phyloP scores from a whole-genome alignment of 805 yeast genomes.

The Pichia thaimueangensis region DNA sequence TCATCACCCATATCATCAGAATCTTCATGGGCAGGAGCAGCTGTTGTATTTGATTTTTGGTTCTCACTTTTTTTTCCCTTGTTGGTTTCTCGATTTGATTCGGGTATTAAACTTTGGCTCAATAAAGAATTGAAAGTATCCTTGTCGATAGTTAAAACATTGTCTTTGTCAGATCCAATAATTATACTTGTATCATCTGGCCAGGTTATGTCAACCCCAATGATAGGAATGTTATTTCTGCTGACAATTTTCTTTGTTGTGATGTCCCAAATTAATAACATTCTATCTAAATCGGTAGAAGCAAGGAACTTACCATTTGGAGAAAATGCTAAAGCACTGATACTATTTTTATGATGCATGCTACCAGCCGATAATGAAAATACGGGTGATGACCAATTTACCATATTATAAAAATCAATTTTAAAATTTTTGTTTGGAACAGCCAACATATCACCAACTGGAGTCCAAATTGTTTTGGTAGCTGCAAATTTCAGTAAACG shows the following conservation, averaged over 20 bases:
- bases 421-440: slow-evolving; percentile 49
- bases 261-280: slow-evolving; percentile 52
- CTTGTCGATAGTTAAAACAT: slow-evolving; percentile 12
- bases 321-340: slow-evolving; percentile 53
- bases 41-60: slow-evolving; percentile 6
- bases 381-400: slow-evolving; percentile 24
- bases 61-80: slow-evolving; percentile 12
- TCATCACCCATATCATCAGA: slow-evolving; percentile 19
- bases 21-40: slow-evolving; percentile 12
- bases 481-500: slow-evolving; percentile 24
- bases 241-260: slow-evolving; percentile 28
- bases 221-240: slow-evolving; percentile 4
- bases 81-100: slow-evolving; percentile 18
- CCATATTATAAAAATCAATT: slow-evolving; percentile 40
- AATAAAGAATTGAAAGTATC: slow-evolving; percentile 7
- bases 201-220: slow-evolving; percentile 11
- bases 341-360: slow-evolving; percentile 22
- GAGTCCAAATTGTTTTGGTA: slow-evolving; percentile 62
- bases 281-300: slow-evolving; percentile 45
- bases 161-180: slow-evolving; percentile 12
- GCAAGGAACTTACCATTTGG: slow-evolving; percentile 59
- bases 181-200: slow-evolving; percentile 8
- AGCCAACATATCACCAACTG: slow-evolving; percentile 62
- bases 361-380: slow-evolving; percentile 21
- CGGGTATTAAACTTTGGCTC: slow-evolving; percentile 7